Conservation (phyloP, 2,329 filamentous ascomycete species). For the Neonectria faginata region DNA sequence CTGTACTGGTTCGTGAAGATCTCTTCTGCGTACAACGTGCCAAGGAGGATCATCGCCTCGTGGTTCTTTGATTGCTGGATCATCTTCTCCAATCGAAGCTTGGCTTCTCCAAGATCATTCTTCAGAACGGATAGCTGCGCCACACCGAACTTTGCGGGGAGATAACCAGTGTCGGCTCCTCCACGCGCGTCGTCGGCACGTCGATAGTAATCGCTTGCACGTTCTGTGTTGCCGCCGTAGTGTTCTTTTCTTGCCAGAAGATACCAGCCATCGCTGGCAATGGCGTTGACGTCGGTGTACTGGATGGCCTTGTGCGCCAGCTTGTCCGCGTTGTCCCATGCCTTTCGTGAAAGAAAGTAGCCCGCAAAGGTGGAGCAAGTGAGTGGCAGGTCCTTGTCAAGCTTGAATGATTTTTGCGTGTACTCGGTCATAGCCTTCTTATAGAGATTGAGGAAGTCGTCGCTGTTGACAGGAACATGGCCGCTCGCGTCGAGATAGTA, state of each 20-base stretch:
- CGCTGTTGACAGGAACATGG: constrained; percentile 83
- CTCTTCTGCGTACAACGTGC: constrained; percentile 93
- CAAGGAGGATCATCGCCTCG: constrained; percentile 92
- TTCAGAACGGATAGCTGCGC: constrained; percentile 89
- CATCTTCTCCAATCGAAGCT: constrained; percentile 94
- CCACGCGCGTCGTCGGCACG: constrained; percentile 92
- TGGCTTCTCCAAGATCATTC: constrained; percentile 89
- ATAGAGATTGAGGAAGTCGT: constrained; percentile 86
- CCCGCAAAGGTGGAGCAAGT: constrained; percentile 90
- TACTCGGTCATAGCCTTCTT: constrained; percentile 95
- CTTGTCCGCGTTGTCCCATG: constrained; percentile 83
- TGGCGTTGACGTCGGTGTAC: constrained; percentile 93
- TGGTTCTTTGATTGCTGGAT: constrained; percentile 84
- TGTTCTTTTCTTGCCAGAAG: constrained; percentile 92
- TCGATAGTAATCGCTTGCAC: constrained; percentile 87
- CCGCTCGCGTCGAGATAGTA: constrained; percentile 91
- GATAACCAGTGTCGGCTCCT: constrained; percentile 88
- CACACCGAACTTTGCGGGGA: constrained; percentile 94
- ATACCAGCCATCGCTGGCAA: constrained; percentile 98
- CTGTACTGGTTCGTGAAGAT: constrained; percentile 82
- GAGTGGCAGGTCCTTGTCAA: constrained; percentile 90
- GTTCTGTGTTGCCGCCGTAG: constrained; percentile 78
- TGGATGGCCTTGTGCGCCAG: constrained; percentile 94
- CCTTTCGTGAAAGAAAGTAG: constrained; percentile 88
- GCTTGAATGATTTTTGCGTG: constrained; percentile 92